phyloP scores from a whole-genome alignment of 768 basidiomycete genomes.

The Lactarius hengduanensis region DNA sequence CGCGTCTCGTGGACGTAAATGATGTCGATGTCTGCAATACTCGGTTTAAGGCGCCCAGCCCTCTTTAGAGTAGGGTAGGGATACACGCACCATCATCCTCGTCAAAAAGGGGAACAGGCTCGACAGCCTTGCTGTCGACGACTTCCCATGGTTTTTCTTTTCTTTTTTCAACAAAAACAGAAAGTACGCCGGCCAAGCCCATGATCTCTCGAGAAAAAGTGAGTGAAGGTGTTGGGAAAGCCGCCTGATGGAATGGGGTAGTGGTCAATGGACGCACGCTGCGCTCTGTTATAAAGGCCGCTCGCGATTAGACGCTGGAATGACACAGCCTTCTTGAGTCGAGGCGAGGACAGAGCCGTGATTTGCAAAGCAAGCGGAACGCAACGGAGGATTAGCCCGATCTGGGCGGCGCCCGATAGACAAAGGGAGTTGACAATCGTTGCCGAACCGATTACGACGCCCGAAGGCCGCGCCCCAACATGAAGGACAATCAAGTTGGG shows the following conservation, averaged over 20 bases:
- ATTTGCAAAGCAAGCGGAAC: conserved; percentile 15
- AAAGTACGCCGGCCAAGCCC: conserved; percentile 30
- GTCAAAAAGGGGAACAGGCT: conserved; percentile 63
- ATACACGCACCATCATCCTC: conserved; percentile 52
- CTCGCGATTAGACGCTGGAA: conserved; percentile 19
- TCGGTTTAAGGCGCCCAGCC: background rate
- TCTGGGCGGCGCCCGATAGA: background rate
- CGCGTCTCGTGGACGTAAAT: conserved; percentile 51
- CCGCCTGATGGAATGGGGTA: conserved; percentile 4
- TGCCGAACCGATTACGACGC: conserved; percentile 23
- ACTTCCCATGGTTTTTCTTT: conserved; percentile 72
- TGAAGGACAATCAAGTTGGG: background rate
- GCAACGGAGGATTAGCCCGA: conserved; percentile 4
- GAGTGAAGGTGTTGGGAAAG: conserved; percentile 2
- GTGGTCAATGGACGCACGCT: background rate
- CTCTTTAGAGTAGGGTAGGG: background rate
- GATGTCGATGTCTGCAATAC: conserved; percentile 54
- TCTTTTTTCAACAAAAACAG: conserved; percentile 49
- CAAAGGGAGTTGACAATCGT: background rate
- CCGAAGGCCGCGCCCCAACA: background rate
- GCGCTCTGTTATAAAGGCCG: conserved; percentile 19
- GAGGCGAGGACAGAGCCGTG: conserved; percentile 1
- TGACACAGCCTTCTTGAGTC: conserved; percentile 17
- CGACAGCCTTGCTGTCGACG: conserved; percentile 60
- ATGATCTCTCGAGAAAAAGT: conserved; percentile 18